phyloP scores from a whole-genome alignment of 176 grass and related monocot species.

The Chloris gayana region DNA sequence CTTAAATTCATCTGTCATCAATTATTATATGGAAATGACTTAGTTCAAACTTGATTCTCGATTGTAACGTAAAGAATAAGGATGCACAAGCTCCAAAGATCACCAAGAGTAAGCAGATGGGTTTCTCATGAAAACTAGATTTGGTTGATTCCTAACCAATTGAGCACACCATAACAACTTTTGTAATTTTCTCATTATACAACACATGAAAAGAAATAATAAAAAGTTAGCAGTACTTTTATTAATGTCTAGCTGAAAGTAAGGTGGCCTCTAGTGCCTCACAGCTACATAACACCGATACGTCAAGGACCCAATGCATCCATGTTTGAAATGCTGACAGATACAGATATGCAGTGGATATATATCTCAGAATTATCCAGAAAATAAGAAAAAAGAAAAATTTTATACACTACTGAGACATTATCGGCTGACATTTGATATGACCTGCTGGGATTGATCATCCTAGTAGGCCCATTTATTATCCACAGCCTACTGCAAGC shows the following conservation, averaged over 20 bases:
- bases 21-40: constrained; percentile 27
- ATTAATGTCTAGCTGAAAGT: neutral
- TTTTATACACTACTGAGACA: too few relatives aligned
- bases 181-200: neutral
- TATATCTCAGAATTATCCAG: too few relatives aligned
- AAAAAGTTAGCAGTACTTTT: neutral
- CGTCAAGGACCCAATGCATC: too few relatives aligned
- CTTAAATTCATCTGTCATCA: constrained; percentile 92
- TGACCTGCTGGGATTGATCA: too few relatives aligned
- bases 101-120: constrained; percentile 19
- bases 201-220: constrained; percentile 1
- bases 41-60: neutral
- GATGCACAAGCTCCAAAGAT: neutral
- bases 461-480: too few relatives aligned
- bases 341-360: too few relatives aligned
- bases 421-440: too few relatives aligned
- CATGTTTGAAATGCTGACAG: too few relatives aligned
- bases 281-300: neutral
- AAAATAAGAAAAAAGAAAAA: too few relatives aligned
- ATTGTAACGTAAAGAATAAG: constrained; percentile 17
- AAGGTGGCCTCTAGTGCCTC: neutral
- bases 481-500: too few relatives aligned
- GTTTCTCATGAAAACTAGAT: constrained; percentile 13
- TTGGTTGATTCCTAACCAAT: constrained; percentile 21
- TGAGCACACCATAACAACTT: constrained; percentile 2